These are phyloP conservation scores for Lachnellula hyalina DNA, from an alignment of 2,329 filamentous ascomycete species.

Conservation along the genomic window DNA sequence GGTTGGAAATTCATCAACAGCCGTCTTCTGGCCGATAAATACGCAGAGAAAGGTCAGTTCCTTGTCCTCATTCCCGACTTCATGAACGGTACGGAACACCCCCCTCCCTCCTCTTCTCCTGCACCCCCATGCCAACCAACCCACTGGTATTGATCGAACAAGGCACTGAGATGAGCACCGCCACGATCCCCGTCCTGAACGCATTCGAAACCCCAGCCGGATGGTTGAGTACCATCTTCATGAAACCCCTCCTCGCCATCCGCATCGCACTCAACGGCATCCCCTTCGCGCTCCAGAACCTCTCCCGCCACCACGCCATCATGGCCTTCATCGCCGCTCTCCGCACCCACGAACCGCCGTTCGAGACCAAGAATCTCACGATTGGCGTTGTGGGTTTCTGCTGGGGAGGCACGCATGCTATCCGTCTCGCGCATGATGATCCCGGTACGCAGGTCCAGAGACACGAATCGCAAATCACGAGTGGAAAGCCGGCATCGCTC, in stretches of 20 bases:
- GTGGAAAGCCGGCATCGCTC: slow-evolving; percentile 27
- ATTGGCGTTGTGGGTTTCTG: slow-evolving; percentile 56
- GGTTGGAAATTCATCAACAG: slow-evolving; percentile 46
- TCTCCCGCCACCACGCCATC: slow-evolving; percentile 32
- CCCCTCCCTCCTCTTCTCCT: background rate
- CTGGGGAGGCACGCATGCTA: slow-evolving; percentile 55
- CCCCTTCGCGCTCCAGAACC: slow-evolving; percentile 27
- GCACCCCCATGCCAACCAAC: background rate
- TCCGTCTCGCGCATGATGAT: slow-evolving; percentile 42
- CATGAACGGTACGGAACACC: slow-evolving; percentile 37
- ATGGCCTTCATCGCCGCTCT: slow-evolving; percentile 34
- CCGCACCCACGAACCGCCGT: slow-evolving; percentile 27
- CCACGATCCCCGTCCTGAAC: slow-evolving; percentile 14
- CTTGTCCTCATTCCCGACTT: slow-evolving; percentile 48
- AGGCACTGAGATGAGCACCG: slow-evolving; percentile 16
- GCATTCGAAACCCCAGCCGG: slow-evolving; percentile 17
- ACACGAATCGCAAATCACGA: slow-evolving; percentile 11
- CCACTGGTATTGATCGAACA: background rate
- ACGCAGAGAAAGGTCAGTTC: slow-evolving; percentile 40
- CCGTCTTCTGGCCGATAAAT: slow-evolving; percentile 42
- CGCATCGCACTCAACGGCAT: slow-evolving; percentile 36
- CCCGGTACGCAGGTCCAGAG: slow-evolving; percentile 19
- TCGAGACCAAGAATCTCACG: slow-evolving; percentile 31
- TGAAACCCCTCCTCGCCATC: slow-evolving; percentile 36
- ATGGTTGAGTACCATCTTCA: slow-evolving; percentile 18